phyloP scores from a whole-genome alignment of 169 alveolate species.

The Cryptosporidium ryanae region DNA sequence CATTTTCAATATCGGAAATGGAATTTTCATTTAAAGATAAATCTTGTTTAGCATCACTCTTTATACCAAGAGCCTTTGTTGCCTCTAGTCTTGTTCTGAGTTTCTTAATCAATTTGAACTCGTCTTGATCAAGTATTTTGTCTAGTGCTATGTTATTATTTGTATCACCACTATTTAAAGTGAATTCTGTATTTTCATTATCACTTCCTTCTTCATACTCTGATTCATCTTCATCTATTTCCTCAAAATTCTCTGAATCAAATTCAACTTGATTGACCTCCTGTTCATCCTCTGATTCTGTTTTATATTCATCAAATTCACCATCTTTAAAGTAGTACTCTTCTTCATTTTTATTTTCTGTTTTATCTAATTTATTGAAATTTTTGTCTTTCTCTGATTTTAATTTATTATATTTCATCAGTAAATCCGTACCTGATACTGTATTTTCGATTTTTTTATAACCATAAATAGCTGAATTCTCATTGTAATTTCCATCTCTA shows the following conservation, averaged over 20 bases:
- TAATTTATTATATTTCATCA: constrained; percentile 76
- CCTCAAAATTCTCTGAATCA: constrained; percentile 4
- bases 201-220: constrained; percentile 4
- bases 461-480: constrained; percentile 77
- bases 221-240: background rate
- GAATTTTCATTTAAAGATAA: constrained; percentile 6
- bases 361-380: constrained; percentile 16
- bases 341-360: constrained; percentile 40
- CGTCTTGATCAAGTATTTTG: constrained; percentile 75
- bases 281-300: background rate
- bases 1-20: background rate
- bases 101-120: constrained; percentile 74
- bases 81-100: constrained; percentile 73
- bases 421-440: constrained; percentile 85
- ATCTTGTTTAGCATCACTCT: constrained; percentile 2
- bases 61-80: constrained; percentile 36
- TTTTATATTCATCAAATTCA: constrained; percentile 41
- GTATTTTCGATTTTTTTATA: constrained; percentile 77
- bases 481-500: constrained; percentile 57
- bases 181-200: background rate
- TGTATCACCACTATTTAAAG: background rate
- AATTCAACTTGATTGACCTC: constrained; percentile 8
- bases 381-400: constrained; percentile 74
- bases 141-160: constrained; percentile 41
- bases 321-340: constrained; percentile 68